phyloP scores from a whole-genome alignment of 768 basidiomycete genomes.

The Mrakia blollopis region DNA sequence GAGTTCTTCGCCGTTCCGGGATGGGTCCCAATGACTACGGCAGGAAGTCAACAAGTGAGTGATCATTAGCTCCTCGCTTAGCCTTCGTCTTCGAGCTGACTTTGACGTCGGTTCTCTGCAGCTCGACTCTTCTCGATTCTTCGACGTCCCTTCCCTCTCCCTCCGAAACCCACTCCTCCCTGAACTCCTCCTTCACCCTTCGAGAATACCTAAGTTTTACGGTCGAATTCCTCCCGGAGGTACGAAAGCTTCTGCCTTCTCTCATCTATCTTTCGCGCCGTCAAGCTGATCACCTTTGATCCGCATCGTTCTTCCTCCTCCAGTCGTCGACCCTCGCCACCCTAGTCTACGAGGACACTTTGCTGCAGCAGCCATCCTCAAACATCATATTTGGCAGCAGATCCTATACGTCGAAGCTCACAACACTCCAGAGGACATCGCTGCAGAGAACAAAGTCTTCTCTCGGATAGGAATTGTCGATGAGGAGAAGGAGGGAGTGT shows the following conservation, averaged over 20 bases:
- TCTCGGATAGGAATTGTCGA: not conserved
- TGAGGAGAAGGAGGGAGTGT: not conserved
- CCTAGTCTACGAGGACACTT: not conserved
- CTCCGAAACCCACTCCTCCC: not conserved
- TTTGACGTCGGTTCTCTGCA: not conserved
- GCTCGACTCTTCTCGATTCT: not conserved
- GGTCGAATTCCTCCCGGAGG: not conserved
- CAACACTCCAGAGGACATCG: not conserved
- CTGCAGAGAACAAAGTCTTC: not conserved
- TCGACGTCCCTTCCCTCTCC: not conserved
- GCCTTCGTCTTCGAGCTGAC: not conserved
- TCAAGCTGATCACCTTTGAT: too few species aligned
- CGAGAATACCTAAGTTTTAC: not conserved
- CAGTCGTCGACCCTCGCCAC: not conserved
- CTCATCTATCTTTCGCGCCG: too few species aligned
- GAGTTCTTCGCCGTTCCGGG: not conserved
- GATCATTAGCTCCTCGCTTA: too few species aligned
- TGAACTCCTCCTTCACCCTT: not conserved
- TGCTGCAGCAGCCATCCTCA: not conserved
- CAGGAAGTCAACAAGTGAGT: too few species aligned
- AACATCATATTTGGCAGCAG: not conserved
- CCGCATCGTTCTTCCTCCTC: too few species aligned
- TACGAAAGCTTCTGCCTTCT: too few species aligned
- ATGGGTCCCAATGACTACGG: too few species aligned
- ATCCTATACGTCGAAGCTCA: not conserved